Evolutionary conservation across 208 protist genomes (phyloP), one percentile per base, ranked within the genome.

Genomic region (Trypanosomatidae sp.): DNA sequence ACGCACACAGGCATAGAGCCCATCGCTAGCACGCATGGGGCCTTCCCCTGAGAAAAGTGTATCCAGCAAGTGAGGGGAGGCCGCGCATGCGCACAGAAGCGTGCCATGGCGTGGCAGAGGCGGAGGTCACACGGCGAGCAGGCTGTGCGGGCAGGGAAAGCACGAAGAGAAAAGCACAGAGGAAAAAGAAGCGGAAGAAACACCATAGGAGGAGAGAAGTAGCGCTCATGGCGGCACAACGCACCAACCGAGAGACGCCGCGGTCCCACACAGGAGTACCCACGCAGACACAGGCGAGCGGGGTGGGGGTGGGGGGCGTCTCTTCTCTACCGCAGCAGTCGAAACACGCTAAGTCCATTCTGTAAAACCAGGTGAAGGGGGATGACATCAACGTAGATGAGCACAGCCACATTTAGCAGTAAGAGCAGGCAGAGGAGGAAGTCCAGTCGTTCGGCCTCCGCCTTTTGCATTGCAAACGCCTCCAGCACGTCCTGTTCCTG

Each of bases 301-400:
- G 3, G 44, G 28, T 22, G 47, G 49, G 0, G 8, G 36, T 22
- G 30, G 49, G 6, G 8, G 36, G 15, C n/a, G 7, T 25, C 22
- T 5, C 28, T 58, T 71, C 30, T 44, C 36, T 43, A 91, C 46
- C 78, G 62, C 33, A 91, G 50, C 56, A 88, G 77, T 58, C 76
- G 73, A 66, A 91, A 74, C 15, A 83, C 30, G 36, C 81, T 83
- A 19, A 81, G 62, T n/a, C 77, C 65, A 19, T 65, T 77, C 13
- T 78, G 72, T 59, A 83, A 30, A 6, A 91, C 69, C 15, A 82
- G 64, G n/a, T 82, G 71, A 3, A 66, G 64, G 4, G 87, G 87
- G n/a, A 91, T 74, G 19, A 86, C 72, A 17, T 81, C 82, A 17
- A 81, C 43, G 55, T 71, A 73, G 6, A 89, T 49, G 30, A 91